Percentiles rank a stretch among this genome's conserved stretches.
Evolutionary conservation across 768 basidiomycete genomes (phyloP).

Genomic region (Phlebiopsis flavidoalba): DNA sequence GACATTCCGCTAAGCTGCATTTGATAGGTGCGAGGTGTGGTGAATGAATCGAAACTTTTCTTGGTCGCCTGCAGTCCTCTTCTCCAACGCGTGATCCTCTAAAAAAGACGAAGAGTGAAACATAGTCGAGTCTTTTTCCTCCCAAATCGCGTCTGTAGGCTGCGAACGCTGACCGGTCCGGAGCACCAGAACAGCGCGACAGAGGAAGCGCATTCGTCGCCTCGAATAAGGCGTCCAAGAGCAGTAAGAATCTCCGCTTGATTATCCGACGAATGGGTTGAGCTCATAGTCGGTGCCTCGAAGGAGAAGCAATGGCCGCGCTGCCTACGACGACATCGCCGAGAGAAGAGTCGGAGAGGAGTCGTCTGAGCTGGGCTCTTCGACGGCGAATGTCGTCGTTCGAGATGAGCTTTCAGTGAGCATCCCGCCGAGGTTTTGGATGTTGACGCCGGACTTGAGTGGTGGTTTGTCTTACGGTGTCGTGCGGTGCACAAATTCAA

Average conservation of each 20-base stretch:
- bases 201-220: background rate
- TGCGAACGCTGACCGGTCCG: background rate
- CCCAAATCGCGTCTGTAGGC: background rate
- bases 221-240: background rate
- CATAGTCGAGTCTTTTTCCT: background rate
- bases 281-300: background rate
- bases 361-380: no score
- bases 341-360: no score
- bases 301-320: background rate
- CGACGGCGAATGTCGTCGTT: background rate
- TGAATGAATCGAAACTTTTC: no score
- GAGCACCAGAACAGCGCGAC: background rate
- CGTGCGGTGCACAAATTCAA: no score
- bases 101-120: background rate
- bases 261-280: background rate
- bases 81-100: background rate
- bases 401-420: background rate
- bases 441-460: background rate
- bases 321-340: background rate
- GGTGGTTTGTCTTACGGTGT: no score
- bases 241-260: background rate
- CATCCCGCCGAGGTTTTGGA: background rate
- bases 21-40: no score
- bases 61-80: no score
- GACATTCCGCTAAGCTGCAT: no score